Percentiles rank a stretch among this genome's conserved stretches.
These are phyloP conservation scores for Bruguiera gymnorhiza DNA, from an alignment of 345 rosid species.

Conservation along the genomic window DNA sequence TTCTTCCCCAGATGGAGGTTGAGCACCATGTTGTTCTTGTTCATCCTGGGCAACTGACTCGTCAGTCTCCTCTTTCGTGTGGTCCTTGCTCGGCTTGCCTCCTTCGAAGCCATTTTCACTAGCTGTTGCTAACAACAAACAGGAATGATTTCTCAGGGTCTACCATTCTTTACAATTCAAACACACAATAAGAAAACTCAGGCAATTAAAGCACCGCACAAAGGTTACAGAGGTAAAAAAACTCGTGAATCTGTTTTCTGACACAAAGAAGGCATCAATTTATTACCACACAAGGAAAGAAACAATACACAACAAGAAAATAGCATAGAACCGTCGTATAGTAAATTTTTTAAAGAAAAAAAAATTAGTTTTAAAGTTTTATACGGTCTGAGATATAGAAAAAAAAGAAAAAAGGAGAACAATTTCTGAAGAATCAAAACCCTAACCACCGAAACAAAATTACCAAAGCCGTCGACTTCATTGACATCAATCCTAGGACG, in stretches of 20 bases:
- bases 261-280: no score
- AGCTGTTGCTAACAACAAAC: slow-evolving; percentile 24
- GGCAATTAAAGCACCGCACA: neutral
- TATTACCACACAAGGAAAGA: no score
- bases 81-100: slow-evolving; percentile 25
- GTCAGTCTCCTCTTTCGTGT: slow-evolving; percentile 14
- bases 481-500: slow-evolving; percentile 48
- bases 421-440: neutral
- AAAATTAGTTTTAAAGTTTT: no score
- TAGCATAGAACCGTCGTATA: no score
- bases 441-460: neutral
- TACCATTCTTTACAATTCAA: neutral
- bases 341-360: no score
- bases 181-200: neutral
- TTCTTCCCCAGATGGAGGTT: neutral
- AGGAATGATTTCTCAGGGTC: no score
- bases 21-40: slow-evolving; percentile 23
- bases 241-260: no score
- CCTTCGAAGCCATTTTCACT: slow-evolving; percentile 40
- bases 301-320: no score
- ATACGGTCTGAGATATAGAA: neutral
- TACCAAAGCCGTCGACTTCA: slow-evolving; percentile 47
- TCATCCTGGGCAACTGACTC: slow-evolving; percentile 19
- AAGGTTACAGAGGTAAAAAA: no score
- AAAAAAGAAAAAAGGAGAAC: neutral